These are phyloP conservation scores for Sutorius eximius DNA, from an alignment of 1,284 basidiomycete genomes.

Conservation along the genomic window DNA sequence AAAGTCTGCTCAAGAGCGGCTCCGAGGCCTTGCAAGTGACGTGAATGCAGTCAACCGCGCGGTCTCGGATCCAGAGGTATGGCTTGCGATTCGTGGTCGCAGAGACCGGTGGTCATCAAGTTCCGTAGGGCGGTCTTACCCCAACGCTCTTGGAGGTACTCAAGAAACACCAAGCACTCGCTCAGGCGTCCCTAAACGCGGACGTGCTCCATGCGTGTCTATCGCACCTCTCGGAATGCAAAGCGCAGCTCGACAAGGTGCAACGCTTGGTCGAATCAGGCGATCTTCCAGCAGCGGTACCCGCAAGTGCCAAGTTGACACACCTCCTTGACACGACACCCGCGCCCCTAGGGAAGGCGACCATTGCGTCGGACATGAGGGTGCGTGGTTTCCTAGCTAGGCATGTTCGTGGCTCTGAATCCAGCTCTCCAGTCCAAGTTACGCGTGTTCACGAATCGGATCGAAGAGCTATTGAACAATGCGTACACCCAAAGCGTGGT, in stretches of 20 bases:
- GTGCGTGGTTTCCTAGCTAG: slow-evolving; percentile 38
- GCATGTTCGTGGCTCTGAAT: slow-evolving; percentile 2
- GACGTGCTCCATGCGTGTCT: slow-evolving; percentile 49
- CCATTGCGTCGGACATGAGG: slow-evolving; percentile 55
- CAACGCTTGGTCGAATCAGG: slow-evolving; percentile 51
- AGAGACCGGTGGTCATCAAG: slow-evolving; percentile 9
- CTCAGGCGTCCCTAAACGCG: slow-evolving; percentile 59
- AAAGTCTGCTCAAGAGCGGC: slow-evolving; percentile 59
- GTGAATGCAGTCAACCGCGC: slow-evolving; percentile 51
- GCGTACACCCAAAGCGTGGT: slow-evolving; percentile 61
- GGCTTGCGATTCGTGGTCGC: not conserved
- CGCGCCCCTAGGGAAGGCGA: slow-evolving; percentile 49
- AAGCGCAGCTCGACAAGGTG: slow-evolving; percentile 44
- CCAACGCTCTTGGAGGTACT: slow-evolving; percentile 54
- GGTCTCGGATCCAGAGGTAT: slow-evolving; percentile 61
- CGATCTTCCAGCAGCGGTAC: slow-evolving; percentile 59
- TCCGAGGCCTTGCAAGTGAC: slow-evolving; percentile 50
- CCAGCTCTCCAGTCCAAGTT: slow-evolving; percentile 47
- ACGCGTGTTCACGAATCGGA: slow-evolving; percentile 53
- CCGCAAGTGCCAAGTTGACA: slow-evolving; percentile 43
- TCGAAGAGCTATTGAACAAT: slow-evolving; percentile 71
- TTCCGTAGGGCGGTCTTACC: slow-evolving; percentile 61
- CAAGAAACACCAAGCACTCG: slow-evolving; percentile 55
- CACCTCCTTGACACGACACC: slow-evolving; percentile 50
- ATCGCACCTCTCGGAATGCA: slow-evolving; percentile 53